Percentiles rank a stretch among this genome's conserved stretches.
Conservation (phyloP, 2,329 filamentous ascomycete species). For the Trichoderma gracile region DNA sequence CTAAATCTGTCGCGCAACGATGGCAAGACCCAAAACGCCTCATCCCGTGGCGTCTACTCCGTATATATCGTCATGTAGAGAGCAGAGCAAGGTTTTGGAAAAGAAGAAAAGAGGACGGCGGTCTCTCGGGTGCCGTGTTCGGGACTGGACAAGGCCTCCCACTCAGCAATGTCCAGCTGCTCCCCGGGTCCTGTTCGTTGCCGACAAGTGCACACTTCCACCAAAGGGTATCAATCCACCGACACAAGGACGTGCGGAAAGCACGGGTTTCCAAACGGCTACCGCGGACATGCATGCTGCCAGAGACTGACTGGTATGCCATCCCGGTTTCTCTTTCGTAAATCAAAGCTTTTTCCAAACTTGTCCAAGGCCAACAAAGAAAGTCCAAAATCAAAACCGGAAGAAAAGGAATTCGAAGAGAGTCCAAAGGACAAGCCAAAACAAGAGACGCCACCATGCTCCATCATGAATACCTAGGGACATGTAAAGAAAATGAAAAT, state of each 20-base stretch:
- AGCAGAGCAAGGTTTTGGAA: conserved; percentile 9
- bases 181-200: conserved; percentile 20
- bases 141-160: conserved; percentile 6
- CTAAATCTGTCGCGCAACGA: conserved; percentile 22
- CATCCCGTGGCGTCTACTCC: conserved; percentile 22
- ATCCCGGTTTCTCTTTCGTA: conserved; percentile 13
- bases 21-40: conserved; percentile 27
- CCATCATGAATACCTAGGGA: conserved; percentile 36
- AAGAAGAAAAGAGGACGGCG: background rate
- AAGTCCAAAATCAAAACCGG: conserved; percentile 17
- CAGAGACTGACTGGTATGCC: background rate
- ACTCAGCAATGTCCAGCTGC: conserved; percentile 14
- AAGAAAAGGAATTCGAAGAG: conserved; percentile 26
- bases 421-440: conserved; percentile 33
- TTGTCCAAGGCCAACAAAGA: conserved; percentile 31
- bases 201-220: conserved; percentile 17
- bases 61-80: conserved; percentile 20
- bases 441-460: conserved; percentile 42
- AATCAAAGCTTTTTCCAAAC: conserved; percentile 28
- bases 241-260: conserved; percentile 17
- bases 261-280: conserved; percentile 17
- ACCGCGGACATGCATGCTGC: conserved; percentile 6
- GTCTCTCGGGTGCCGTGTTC: background rate
- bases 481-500: conserved; percentile 31
- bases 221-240: conserved; percentile 24